Evolutionary conservation across 2,329 filamentous ascomycete species (phyloP), one percentile per base, ranked within the genome.

Genomic region (Rutstroemia sp.): DNA sequence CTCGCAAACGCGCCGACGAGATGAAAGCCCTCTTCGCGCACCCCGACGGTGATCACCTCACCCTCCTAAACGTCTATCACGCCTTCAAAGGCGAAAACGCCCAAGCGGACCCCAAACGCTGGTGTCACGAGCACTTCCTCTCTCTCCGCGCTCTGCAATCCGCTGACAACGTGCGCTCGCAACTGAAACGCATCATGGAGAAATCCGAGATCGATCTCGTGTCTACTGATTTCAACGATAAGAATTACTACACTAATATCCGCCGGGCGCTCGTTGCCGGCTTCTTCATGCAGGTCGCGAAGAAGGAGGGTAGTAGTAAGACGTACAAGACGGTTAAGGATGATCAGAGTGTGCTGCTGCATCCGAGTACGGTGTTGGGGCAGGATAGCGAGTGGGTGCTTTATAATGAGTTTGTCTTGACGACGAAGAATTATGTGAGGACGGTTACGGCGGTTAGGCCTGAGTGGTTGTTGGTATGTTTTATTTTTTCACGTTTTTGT

Each of bases 251-350:
- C 74, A 90, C 84, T 71, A 99, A 99, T 72, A 99, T 99, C 67
- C 88, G 92, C 46, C 86, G 91, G 39, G 92, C 94, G 8, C 80
- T 99, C 14, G 87, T 96, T 12, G 82, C 92, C 0, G 94, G 95
- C 36, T 99, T 99, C 80, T 99, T 99, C 79, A 99, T 99, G 94
- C 94, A 99, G 72, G 89, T 97, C 21, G 95, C 94, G 58, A 96
- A 95, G 83, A 90, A 88, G 70, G 91, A 97, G 68, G 83, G 82
- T 51, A 86, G 82, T 30, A 88, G 89, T 68, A 97, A 97, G 78
- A 83, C 89, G 44, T 99, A 99, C 75, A 84, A 86, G 61, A 99
- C 94, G 1, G 87, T 99, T 71, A 99, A 97, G 77, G 95, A 99
- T 69, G 88, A 96, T 67, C 92, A 97, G 74, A 87, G 83, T 48